These are phyloP conservation scores for Adiantum capillusveneris DNA, from an alignment of 75 land plant species.

Conservation along the genomic window DNA sequence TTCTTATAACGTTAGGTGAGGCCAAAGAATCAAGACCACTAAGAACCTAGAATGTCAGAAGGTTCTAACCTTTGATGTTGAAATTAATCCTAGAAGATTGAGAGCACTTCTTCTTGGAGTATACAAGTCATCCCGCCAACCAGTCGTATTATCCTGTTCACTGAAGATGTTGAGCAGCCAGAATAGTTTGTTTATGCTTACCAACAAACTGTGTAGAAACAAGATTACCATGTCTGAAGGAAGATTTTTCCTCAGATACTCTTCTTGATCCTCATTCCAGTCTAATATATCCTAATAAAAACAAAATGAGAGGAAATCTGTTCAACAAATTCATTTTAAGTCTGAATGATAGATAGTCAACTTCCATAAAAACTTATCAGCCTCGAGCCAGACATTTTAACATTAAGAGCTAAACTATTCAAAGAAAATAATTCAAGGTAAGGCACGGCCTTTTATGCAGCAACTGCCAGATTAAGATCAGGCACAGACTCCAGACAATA, in stretches of 20 bases:
- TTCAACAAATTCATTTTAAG: too few species aligned
- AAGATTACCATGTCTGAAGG: slow-evolving; percentile 75
- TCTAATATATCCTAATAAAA: slow-evolving; percentile 61
- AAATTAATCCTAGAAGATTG: slow-evolving; percentile 74
- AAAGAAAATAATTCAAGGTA: too few species aligned
- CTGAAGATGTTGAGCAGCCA: not conserved
- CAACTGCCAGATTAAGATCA: too few species aligned
- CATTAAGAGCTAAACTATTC: too few species aligned
- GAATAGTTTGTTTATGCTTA: too few species aligned
- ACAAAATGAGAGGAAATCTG: too few species aligned
- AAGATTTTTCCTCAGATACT: slow-evolving; percentile 76
- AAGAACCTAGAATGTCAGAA: not conserved
- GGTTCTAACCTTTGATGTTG: slow-evolving; percentile 74
- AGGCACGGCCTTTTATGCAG: too few species aligned
- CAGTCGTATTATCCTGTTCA: slow-evolving; percentile 63
- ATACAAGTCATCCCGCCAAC: slow-evolving; percentile 69
- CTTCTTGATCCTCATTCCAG: slow-evolving; percentile 83
- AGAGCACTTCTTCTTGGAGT: slow-evolving; percentile 83
- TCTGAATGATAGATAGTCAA: too few species aligned
- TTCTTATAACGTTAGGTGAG: slow-evolving; percentile 1
- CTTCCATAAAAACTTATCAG: too few species aligned
- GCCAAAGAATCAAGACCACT: not conserved
- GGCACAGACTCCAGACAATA: too few species aligned
- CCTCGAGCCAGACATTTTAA: too few species aligned
- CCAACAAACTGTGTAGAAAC: not conserved